Conservation (phyloP, 2,329 filamentous ascomycete species). For the Teratosphaeria zuluensis region DNA sequence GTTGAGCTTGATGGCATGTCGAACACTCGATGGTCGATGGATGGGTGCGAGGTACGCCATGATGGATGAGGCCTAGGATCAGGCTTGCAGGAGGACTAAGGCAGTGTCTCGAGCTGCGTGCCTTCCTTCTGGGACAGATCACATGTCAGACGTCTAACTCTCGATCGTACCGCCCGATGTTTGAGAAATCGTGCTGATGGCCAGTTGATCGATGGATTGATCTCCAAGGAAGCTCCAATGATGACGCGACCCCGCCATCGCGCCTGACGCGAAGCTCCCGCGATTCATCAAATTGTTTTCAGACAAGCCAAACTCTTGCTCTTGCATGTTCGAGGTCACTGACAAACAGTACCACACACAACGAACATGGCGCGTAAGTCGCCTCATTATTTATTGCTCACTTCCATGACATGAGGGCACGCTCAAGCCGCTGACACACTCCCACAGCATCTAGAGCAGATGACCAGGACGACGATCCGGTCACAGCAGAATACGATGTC, state of each 20-base stretch:
- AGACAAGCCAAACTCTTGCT: not conserved
- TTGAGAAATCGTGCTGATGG: not conserved
- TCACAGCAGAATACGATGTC: slow-evolving; percentile 60
- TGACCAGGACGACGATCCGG: slow-evolving; percentile 36
- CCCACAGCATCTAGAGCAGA: slow-evolving; percentile 4
- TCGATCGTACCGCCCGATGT: not conserved
- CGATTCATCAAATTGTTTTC: not conserved
- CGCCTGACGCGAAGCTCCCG: not conserved
- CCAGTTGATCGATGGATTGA: not conserved
- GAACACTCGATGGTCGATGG: slow-evolving; percentile 81
- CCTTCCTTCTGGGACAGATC: not conserved
- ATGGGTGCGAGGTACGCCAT: slow-evolving; percentile 97
- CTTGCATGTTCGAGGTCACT: not conserved
- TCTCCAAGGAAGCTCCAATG: not conserved
- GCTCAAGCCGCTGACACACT: not conserved
- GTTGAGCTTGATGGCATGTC: slow-evolving; percentile 73
- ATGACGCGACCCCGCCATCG: not conserved
- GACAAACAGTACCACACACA: not conserved
- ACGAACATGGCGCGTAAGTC: slow-evolving; percentile 3
- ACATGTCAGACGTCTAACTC: not conserved
- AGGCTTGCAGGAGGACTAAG: not conserved
- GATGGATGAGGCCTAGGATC: slow-evolving; percentile 2
- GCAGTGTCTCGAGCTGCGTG: not conserved
- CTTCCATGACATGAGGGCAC: not conserved
- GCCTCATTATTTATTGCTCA: not conserved